A percentile compares a stretch with the other conserved stretches of the same genome.
These are phyloP conservation scores for Gamarada debralockiae DNA, from an alignment of 495 filamentous ascomycete genomes.

Conservation along the genomic window DNA sequence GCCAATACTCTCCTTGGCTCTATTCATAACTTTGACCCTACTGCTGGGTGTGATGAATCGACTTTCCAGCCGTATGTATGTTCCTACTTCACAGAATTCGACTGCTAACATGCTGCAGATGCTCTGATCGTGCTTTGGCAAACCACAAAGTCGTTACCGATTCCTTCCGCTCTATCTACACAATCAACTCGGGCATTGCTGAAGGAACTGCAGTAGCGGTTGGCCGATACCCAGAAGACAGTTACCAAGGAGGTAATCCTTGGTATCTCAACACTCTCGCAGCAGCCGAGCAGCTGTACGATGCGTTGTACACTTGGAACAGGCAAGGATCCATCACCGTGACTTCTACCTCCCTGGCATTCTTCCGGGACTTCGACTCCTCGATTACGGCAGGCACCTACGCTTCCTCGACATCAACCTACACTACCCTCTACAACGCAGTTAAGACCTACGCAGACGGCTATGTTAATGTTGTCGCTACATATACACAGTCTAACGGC, in stretches of 20 bases:
- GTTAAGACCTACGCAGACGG: constrained; percentile 58
- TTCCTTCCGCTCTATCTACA: constrained; percentile 43
- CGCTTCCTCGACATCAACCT: constrained; percentile 38
- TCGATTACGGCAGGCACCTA: constrained; percentile 42
- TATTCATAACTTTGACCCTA: constrained; percentile 43
- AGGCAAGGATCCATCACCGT: constrained; percentile 40
- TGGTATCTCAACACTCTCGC: constrained; percentile 48
- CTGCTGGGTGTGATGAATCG: constrained; percentile 39
- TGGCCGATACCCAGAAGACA: constrained; percentile 59
- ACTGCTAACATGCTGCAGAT: constrained; percentile 7
- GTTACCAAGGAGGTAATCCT: constrained; percentile 45
- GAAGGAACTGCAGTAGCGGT: constrained; percentile 49
- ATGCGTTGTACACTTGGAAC: constrained; percentile 54
- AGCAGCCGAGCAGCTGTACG: constrained; percentile 58
- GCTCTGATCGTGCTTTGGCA: constrained; percentile 35
- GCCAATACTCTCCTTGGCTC: constrained; percentile 43
- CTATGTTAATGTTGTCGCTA: constrained; percentile 46
- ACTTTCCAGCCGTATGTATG: constrained; percentile 48
- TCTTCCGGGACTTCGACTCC: constrained; percentile 47
- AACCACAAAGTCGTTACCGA: constrained; percentile 48
- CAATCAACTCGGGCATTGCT: constrained; percentile 40
- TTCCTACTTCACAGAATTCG: background rate
- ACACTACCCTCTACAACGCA: constrained; percentile 43
- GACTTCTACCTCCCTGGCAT: constrained; percentile 41
- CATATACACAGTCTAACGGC: constrained; percentile 50